phyloP scores from a whole-genome alignment of 2,329 filamentous ascomycete genomes.

The Amphichorda felina region DNA sequence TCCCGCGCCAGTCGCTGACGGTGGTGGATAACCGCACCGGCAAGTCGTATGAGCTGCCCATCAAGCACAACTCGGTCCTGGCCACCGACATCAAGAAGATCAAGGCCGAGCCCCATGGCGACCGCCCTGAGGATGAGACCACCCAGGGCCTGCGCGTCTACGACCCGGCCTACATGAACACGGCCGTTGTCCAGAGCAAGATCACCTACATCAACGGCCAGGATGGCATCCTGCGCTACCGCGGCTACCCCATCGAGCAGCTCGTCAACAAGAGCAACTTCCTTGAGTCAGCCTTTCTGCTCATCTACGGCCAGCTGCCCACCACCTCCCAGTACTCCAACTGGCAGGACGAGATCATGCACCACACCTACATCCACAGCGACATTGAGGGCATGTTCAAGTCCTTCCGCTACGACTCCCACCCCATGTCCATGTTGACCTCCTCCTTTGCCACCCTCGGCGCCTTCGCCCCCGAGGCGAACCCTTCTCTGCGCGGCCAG shows the following conservation, averaged over 20 bases:
- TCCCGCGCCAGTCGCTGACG: conserved; percentile 21
- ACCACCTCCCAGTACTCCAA: conserved; percentile 23
- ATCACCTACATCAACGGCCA: conserved; percentile 42
- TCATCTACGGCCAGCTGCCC: conserved; percentile 39
- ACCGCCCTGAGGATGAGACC: conserved; percentile 31
- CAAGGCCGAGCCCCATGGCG: conserved; percentile 19
- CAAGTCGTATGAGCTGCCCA: conserved; percentile 34
- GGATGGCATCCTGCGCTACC: conserved; percentile 37
- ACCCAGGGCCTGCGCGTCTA: conserved; percentile 35
- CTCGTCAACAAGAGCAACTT: conserved; percentile 35
- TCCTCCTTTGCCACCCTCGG: conserved; percentile 36
- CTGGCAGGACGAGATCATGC: conserved; percentile 37
- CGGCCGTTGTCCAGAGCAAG: conserved; percentile 32
- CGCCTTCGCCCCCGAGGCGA: conserved; percentile 35
- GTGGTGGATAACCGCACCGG: conserved; percentile 37
- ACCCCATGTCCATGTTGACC: conserved; percentile 39
- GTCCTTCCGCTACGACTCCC: conserved; percentile 37
- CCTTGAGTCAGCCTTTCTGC: conserved; percentile 35
- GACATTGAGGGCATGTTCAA: conserved; percentile 38
- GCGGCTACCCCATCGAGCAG: conserved; percentile 39
- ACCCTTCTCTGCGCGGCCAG: conserved; percentile 35
- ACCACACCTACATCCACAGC: conserved; percentile 36
- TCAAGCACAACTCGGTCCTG: conserved; percentile 34
- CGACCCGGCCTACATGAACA: conserved; percentile 42
- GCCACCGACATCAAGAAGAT: conserved; percentile 41